Evolutionary conservation across 495 filamentous ascomycete genomes (phyloP).

Genomic region (Aspergillus leporis): DNA sequence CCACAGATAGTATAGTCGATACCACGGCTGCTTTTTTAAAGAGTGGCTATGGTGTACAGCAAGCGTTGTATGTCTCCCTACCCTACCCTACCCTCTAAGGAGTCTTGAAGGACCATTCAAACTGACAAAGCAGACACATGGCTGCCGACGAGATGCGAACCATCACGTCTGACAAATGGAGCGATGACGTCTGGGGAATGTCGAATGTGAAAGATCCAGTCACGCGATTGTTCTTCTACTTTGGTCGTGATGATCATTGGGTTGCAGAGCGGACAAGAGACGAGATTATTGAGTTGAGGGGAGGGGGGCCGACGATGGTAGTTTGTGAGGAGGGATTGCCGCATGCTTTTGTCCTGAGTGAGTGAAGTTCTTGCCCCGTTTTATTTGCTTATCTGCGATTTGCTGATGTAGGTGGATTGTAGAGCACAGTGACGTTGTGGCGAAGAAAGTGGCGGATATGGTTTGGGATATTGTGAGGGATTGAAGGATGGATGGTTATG

Average conservation of each 20-base stretch:
- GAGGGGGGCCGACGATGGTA: constrained; percentile 63
- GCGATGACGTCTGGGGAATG: constrained; percentile 75
- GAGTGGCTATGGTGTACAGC: constrained; percentile 63
- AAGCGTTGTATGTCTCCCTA: constrained; percentile 59
- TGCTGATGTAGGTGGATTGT: constrained; percentile 12
- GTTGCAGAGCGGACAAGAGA: constrained; percentile 75
- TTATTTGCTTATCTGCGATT: neutral
- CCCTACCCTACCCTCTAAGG: neutral
- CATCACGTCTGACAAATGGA: constrained; percentile 79
- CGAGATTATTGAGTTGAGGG: constrained; percentile 62
- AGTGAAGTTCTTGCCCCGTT: constrained; percentile 37
- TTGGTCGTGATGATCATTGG: constrained; percentile 78
- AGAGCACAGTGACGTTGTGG: constrained; percentile 65
- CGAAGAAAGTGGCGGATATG: constrained; percentile 64
- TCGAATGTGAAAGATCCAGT: constrained; percentile 44
- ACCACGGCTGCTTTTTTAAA: constrained; percentile 64
- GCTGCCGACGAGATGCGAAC: constrained; percentile 72
- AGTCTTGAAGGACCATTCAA: neutral
- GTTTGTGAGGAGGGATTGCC: constrained; percentile 72
- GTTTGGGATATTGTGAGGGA: constrained; percentile 50
- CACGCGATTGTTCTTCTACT: constrained; percentile 74
- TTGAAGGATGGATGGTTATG: constrained; percentile 6
- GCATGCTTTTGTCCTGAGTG: constrained; percentile 81
- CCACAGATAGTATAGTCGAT: constrained; percentile 56
- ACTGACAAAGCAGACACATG: constrained; percentile 48